These are phyloP conservation scores for Suillus placidus DNA, from an alignment of 768 basidiomycete species.

Conservation along the genomic window DNA sequence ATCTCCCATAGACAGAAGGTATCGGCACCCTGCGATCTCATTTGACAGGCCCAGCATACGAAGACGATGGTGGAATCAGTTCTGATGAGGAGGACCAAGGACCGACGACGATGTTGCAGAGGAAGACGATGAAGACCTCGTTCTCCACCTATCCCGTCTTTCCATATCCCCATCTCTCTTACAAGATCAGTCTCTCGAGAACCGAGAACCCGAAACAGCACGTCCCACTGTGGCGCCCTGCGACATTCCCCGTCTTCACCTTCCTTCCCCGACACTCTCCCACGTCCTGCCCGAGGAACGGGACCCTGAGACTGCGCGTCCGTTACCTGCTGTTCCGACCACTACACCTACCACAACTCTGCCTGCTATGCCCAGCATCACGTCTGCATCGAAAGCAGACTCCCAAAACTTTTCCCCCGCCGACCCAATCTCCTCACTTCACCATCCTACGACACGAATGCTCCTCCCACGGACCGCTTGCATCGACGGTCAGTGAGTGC, in stretches of 20 bases:
- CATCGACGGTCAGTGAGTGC: slow-evolving; percentile 37
- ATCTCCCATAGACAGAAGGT: slow-evolving; percentile 67
- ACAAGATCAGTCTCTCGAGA: slow-evolving; percentile 20
- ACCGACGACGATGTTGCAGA: slow-evolving; percentile 36
- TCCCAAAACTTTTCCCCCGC: slow-evolving; percentile 40
- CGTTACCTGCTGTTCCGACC: slow-evolving; percentile 21
- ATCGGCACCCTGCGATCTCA: slow-evolving; percentile 80
- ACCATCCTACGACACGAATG: slow-evolving; percentile 31
- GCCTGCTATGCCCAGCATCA: slow-evolving; percentile 26
- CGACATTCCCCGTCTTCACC: not conserved
- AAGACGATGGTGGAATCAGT: slow-evolving; percentile 81
- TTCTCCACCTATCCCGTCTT: slow-evolving; percentile 25
- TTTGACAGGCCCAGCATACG: slow-evolving; percentile 53
- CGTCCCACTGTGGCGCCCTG: not conserved
- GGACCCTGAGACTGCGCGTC: slow-evolving; percentile 25
- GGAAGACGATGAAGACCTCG: slow-evolving; percentile 36
- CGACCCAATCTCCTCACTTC: slow-evolving; percentile 34
- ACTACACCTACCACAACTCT: slow-evolving; percentile 27
- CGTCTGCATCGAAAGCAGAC: slow-evolving; percentile 21
- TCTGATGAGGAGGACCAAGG: slow-evolving; percentile 50
- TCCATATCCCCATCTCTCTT: slow-evolving; percentile 26
- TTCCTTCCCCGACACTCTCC: not conserved
- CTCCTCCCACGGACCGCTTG: slow-evolving; percentile 27
- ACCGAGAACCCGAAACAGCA: slow-evolving; percentile 23
- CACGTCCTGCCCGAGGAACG: slow-evolving; percentile 9